Percentiles rank a stretch among this genome's conserved stretches.
phyloP scores from a whole-genome alignment of 768 basidiomycete genomes.

The Boletellus sp. region DNA sequence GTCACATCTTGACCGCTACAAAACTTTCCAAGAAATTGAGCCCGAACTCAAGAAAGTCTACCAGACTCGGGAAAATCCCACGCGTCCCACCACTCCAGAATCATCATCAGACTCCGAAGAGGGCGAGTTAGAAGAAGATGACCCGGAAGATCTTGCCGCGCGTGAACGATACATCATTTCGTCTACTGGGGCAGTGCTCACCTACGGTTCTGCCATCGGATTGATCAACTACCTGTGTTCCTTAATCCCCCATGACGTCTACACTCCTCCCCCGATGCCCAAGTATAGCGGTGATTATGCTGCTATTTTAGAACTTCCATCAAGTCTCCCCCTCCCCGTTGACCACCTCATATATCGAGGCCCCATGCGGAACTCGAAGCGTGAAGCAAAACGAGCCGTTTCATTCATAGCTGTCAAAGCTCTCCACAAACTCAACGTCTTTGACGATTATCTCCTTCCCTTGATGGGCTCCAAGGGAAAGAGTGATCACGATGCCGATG shows the following conservation, averaged over 20 bases:
- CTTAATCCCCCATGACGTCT: slow-evolving; percentile 68
- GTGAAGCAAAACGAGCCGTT: slow-evolving; percentile 78
- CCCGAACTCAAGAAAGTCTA: slow-evolving; percentile 62
- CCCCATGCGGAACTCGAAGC: slow-evolving; percentile 61
- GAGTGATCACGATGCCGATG: slow-evolving; percentile 53
- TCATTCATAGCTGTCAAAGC: slow-evolving; percentile 75
- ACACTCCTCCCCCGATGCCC: slow-evolving; percentile 58
- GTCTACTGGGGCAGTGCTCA: slow-evolving; percentile 72
- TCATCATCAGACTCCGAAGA: slow-evolving; percentile 26
- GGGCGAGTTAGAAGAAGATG: slow-evolving; percentile 41
- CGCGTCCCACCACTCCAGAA: slow-evolving; percentile 27
- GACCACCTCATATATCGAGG: slow-evolving; percentile 56
- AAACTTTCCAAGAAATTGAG: slow-evolving; percentile 55
- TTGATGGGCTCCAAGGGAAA: slow-evolving; percentile 48
- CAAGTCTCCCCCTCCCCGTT: slow-evolving; percentile 56
- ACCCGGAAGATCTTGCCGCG: slow-evolving; percentile 54
- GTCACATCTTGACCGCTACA: slow-evolving; percentile 55
- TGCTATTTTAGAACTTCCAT: slow-evolving; percentile 60
- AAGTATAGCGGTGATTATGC: slow-evolving; percentile 60
- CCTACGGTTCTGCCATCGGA: slow-evolving; percentile 70
- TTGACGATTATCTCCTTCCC: slow-evolving; percentile 81
- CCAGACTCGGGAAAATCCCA: slow-evolving; percentile 44
- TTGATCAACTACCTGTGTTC: slow-evolving; percentile 76
- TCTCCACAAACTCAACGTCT: slow-evolving; percentile 66
- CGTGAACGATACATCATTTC: slow-evolving; percentile 74